Evolutionary conservation across 1,284 basidiomycete genomes (phyloP).

Genomic region (Fomitiporia mediterranea): DNA sequence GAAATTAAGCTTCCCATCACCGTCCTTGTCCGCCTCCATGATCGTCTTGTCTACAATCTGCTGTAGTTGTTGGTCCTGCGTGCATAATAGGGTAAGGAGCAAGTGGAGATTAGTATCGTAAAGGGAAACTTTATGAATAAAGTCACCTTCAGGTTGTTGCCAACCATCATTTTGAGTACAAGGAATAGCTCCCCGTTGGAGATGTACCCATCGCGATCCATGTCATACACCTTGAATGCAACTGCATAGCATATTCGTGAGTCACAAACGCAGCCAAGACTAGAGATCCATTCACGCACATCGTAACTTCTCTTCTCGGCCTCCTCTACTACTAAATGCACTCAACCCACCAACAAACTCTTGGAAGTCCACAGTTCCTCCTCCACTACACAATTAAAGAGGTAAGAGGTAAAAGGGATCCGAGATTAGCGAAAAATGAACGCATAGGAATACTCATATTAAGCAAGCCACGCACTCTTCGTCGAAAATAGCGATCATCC

Average conservation of each 20-base stretch:
- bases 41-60: conserved; percentile 99
- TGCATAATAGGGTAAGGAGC: not conserved
- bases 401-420: not conserved
- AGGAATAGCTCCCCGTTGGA: conserved; percentile 99
- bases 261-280: not conserved
- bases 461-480: conserved; percentile 74
- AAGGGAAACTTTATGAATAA: conserved; percentile 19
- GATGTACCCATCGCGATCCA: conserved; percentile 95
- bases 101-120: not conserved
- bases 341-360: conserved; percentile 98
- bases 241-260: conserved; percentile 42
- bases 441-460: not conserved
- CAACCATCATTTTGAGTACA: conserved; percentile 99
- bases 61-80: conserved; percentile 93
- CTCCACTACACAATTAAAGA: conserved; percentile 56
- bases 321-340: conserved; percentile 95
- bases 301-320: conserved; percentile 92
- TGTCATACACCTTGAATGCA: conserved; percentile 98
- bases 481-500: conserved; percentile 99
- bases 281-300: conserved; percentile 52
- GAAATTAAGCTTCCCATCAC: conserved; percentile 95
- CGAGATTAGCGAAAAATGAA: too few relatives aligned
- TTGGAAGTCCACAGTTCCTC: conserved; percentile 98
- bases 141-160: conserved; percentile 91
- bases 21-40: conserved; percentile 98